These are phyloP conservation scores for Ganoderma resinaceum DNA, from an alignment of 1,284 basidiomycete genomes.

Conservation along the genomic window DNA sequence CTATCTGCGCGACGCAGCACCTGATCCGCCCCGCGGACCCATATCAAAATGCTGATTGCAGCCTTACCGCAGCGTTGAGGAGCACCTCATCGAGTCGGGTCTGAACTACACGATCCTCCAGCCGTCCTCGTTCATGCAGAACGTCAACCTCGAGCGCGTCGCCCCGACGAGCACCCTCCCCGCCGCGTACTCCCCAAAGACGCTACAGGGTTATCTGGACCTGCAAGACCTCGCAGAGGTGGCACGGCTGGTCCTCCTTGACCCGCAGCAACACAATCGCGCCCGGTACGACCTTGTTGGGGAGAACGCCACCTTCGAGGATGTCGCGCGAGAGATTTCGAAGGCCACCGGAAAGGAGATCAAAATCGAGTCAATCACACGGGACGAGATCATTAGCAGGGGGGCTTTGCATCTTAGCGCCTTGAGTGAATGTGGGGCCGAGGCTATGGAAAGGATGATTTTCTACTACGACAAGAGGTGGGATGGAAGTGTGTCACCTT, in stretches of 20 bases:
- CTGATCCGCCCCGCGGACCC: no score
- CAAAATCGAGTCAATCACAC: conserved; percentile 25
- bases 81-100: conserved; percentile 44
- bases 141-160: conserved; percentile 35
- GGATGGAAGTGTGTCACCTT: conserved; percentile 3
- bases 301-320: conserved; percentile 38
- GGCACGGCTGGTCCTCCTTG: conserved; percentile 37
- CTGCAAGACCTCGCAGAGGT: conserved; percentile 39
- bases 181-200: conserved; percentile 32
- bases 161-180: conserved; percentile 27
- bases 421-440: conserved; percentile 28
- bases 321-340: conserved; percentile 36
- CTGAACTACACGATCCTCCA: conserved; percentile 44
- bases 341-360: conserved; percentile 27
- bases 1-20: background rate
- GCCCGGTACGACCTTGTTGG: conserved; percentile 44
- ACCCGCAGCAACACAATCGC: conserved; percentile 38
- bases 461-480: conserved; percentile 42
- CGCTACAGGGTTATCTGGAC: conserved; percentile 43
- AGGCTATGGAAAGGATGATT: conserved; percentile 40
- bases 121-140: conserved; percentile 45
- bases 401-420: conserved; percentile 23
- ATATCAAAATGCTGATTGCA: background rate
- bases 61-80: conserved; percentile 37
- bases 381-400: conserved; percentile 24